Evolutionary conservation across 768 basidiomycete genomes (phyloP).

Genomic region (Podaxis sp.): DNA sequence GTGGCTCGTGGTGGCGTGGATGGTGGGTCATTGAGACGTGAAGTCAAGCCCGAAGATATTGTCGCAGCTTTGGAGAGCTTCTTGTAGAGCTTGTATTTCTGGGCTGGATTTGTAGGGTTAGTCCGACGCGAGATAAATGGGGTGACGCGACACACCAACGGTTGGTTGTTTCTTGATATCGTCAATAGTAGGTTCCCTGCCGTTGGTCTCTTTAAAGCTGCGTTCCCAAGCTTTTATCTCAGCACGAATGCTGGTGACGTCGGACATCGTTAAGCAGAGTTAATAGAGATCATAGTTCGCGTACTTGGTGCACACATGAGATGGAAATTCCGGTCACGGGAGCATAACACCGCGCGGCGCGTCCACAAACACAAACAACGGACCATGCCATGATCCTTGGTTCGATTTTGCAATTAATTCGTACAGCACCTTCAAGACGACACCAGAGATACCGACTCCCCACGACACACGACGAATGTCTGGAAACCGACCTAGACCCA

Average conservation of each 20-base stretch:
- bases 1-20: slow-evolving; percentile 38
- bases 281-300: slow-evolving; percentile 12
- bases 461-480: slow-evolving; percentile 19
- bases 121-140: slow-evolving; percentile 12
- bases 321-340: slow-evolving; percentile 1
- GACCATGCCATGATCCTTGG: slow-evolving; percentile 6
- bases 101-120: slow-evolving; percentile 43
- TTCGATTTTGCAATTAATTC: slow-evolving; percentile 23
- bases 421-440: neutral
- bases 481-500: slow-evolving; percentile 42
- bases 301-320: slow-evolving; percentile 16
- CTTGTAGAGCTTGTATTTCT: slow-evolving; percentile 84
- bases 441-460: slow-evolving; percentile 7
- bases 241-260: slow-evolving; percentile 52
- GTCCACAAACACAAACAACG: slow-evolving; percentile 42
- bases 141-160: slow-evolving; percentile 52
- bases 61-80: slow-evolving; percentile 55
- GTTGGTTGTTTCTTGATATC: slow-evolving; percentile 64
- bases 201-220: slow-evolving; percentile 55
- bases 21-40: slow-evolving; percentile 26
- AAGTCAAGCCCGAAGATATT: slow-evolving; percentile 10
- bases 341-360: slow-evolving; percentile 24
- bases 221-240: slow-evolving; percentile 83
- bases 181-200: slow-evolving; percentile 61
- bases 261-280: slow-evolving; percentile 24